Evolutionary conservation across 371 early-diverging fungal species (phyloP).

Genomic region (Mucor velutinosus): DNA sequence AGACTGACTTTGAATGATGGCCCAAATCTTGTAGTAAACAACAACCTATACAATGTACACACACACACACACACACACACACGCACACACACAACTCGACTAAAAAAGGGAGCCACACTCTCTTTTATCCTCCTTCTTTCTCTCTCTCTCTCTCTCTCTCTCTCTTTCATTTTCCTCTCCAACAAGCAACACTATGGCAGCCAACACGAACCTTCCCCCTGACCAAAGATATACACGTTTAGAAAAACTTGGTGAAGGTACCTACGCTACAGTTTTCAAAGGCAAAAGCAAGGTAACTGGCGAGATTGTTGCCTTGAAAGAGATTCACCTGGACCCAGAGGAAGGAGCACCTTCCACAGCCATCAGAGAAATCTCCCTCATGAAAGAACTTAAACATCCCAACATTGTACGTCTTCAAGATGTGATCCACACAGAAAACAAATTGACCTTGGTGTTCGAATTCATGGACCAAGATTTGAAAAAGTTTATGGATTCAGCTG

Average conservation of each 20-base stretch:
- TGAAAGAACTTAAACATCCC: slow-evolving; percentile 92
- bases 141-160: not conserved
- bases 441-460: slow-evolving; percentile 98
- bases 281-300: slow-evolving; percentile 87
- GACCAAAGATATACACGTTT: slow-evolving; percentile 72
- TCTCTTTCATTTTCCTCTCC: not conserved
- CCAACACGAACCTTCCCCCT: slow-evolving; percentile 26
- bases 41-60: not conserved
- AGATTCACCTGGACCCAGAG: slow-evolving; percentile 91
- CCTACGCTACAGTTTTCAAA: slow-evolving; percentile 99
- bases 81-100: not conserved
- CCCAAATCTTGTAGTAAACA: not conserved
- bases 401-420: slow-evolving; percentile 94
- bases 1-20: slow-evolving; percentile 1
- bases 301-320: slow-evolving; percentile 97
- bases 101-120: not conserved
- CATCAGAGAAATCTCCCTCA: slow-evolving; percentile 94
- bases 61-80: not conserved
- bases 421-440: slow-evolving; percentile 98
- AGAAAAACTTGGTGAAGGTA: slow-evolving; percentile 98
- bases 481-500: slow-evolving; percentile 83
- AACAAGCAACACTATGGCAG: slow-evolving; percentile 21
- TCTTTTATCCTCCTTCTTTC: not conserved
- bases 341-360: slow-evolving; percentile 97
- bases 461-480: slow-evolving; percentile 98